A percentile compares a stretch with the other conserved stretches of the same genome.
phyloP scores from a whole-genome alignment of 805 yeast genomes.

The Yarrowia yakushimensis region DNA sequence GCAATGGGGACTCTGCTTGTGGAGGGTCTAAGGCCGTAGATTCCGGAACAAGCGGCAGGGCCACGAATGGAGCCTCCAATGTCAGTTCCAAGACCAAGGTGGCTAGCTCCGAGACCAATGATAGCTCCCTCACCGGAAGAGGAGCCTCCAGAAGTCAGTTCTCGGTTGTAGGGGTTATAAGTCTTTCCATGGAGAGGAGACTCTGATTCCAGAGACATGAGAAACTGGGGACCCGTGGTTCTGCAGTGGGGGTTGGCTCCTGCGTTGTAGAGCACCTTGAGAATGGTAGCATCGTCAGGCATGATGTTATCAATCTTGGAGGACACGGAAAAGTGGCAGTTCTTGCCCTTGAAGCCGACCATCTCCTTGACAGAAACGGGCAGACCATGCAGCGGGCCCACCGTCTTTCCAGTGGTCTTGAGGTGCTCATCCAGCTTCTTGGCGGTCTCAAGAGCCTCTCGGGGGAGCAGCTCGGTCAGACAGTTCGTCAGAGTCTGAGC shows the following conservation, averaged over 20 bases:
- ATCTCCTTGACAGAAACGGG: slow-evolving; percentile 48
- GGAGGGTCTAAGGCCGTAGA: slow-evolving; percentile 47
- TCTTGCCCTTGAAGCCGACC: slow-evolving; percentile 23
- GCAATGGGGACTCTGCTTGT: slow-evolving; percentile 42
- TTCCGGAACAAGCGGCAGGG: slow-evolving; percentile 46
- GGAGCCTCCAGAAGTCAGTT: slow-evolving; percentile 50
- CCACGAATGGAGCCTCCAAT: slow-evolving; percentile 52
- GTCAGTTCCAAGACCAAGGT: slow-evolving; percentile 51
- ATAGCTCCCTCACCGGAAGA: slow-evolving; percentile 56
- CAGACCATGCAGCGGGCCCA: slow-evolving; percentile 64
- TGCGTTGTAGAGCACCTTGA: slow-evolving; percentile 32
- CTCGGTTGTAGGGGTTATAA: slow-evolving; percentile 45
- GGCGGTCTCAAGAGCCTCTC: slow-evolving; percentile 39
- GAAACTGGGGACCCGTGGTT: slow-evolving; percentile 56
- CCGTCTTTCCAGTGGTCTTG: slow-evolving; percentile 44
- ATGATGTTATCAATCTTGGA: slow-evolving; percentile 5
- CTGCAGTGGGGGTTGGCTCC: slow-evolving; percentile 65
- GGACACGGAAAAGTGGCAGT: slow-evolving; percentile 11
- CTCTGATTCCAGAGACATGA: slow-evolving; percentile 51
- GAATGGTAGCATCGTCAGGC: slow-evolving; percentile 26
- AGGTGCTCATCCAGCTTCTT: slow-evolving; percentile 51
- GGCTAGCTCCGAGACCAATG: slow-evolving; percentile 45
- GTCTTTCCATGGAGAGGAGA: slow-evolving; percentile 48
- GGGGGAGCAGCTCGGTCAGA: slow-evolving; percentile 41
- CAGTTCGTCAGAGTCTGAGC: slow-evolving; percentile 57